Percentiles rank a stretch among this genome's conserved stretches.
Evolutionary conservation across 129 eudicot genomes (phyloP).

Genomic region (Arctium minus): DNA sequence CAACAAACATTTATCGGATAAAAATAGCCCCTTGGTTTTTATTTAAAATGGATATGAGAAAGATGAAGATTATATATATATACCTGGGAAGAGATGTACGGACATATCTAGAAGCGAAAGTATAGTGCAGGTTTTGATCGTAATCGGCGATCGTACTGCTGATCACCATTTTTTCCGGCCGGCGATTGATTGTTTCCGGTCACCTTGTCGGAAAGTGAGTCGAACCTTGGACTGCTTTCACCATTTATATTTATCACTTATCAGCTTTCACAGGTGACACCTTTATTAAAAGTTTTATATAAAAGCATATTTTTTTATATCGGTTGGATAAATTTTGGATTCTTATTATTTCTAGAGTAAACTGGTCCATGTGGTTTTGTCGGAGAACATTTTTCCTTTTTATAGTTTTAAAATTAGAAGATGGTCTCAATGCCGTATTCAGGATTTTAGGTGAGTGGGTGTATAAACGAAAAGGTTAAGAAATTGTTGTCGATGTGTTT

Average conservation of each 20-base stretch:
- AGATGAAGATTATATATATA: neutral
- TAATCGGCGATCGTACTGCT: slow-evolving; percentile 29
- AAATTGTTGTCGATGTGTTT: no score
- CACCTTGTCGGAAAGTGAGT: neutral
- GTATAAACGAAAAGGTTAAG: no score
- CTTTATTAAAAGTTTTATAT: neutral
- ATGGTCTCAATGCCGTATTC: no score
- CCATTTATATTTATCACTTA: neutral
- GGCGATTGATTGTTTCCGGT: slow-evolving; percentile 6
- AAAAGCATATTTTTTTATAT: neutral
- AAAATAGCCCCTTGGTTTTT: no score
- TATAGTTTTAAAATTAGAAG: no score
- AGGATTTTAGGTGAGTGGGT: no score
- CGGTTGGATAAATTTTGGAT: no score
- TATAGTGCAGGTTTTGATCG: slow-evolving; percentile 40
- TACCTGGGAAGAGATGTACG: slow-evolving; percentile 61
- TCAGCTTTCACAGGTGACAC: neutral
- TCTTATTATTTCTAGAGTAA: no score
- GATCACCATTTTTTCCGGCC: slow-evolving; percentile 42
- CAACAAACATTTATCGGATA: no score
- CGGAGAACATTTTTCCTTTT: no score
- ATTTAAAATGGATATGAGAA: no score
- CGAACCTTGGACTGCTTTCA: neutral
- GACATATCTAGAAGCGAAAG: slow-evolving; percentile 77
- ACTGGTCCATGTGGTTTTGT: no score